Evolutionary conservation across 2,329 filamentous ascomycete genomes (phyloP), one percentile per base, ranked within the genome.

Genomic region (Teratosphaeria pseudoeucalypti): DNA sequence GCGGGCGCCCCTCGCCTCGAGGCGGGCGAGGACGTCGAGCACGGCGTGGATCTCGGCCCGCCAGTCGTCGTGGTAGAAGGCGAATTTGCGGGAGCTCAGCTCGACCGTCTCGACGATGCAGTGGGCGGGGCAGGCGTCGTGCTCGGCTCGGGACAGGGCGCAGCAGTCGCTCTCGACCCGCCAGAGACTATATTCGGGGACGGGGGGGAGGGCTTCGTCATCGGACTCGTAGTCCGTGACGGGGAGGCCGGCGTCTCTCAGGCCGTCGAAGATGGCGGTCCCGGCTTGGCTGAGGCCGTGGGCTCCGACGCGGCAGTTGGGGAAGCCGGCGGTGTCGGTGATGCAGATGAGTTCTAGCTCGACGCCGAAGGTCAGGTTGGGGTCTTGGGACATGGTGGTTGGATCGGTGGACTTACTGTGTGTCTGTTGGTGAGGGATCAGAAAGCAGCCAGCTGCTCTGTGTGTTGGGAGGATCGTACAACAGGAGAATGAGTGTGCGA

Each of bases 281-380:
- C 52, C 57, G 16, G 57, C 57, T 12, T 7, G 12, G 10, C 27
- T 12, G 1, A 23, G 23, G 16, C n/a, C 53, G 12, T 19, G 32
- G 12, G 53, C 56, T 5, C 47, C 56, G 14, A 53, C 37, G n/a
- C 16, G 10, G 14, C 34, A 23, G 47, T 58, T 47, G 43, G 58
- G 54, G 57, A 62, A 65, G 39, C 37, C 16, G 34, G 10, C 14
- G 2, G 27, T 6, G 14, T 58, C 58, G 34, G 57, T 64, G 43
- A 64, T 49, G 12, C 53, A 58, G 34, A 65, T 52, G 61, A 64
- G 61, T 54, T 67, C 65, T 10, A 66, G 58, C 56, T 67, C 62
- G 52, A 66, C 55, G 57, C 66, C 66, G 54, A 66, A 65, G 10
- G 62, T 67, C n/a, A 67, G 49, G 34, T 64, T 53, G n/a, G 56